Evolutionary conservation across 371 early-diverging fungal species (phyloP), one percentile per base, ranked within the genome.

Genomic region (Basidiobolus heterosporus): DNA sequence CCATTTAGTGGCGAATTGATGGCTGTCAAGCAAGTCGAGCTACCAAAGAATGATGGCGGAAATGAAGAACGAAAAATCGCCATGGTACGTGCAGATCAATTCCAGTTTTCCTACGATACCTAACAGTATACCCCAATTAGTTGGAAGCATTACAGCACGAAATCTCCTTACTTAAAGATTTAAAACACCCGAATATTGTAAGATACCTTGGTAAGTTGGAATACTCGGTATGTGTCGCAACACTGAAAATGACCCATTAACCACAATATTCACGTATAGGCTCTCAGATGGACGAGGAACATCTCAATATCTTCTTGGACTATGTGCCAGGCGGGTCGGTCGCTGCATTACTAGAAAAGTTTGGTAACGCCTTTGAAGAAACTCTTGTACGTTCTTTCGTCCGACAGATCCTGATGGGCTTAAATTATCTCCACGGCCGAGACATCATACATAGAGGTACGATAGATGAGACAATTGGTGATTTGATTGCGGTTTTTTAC

Each of bases 311-410:
- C 47, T 94, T 98, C 51, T 59, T 99, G 46, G 98, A 99, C 61
- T 99, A 98, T 62, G 92, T 98, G 14, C 85, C 95, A 17, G 98
- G 98, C 36, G 97, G 96, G 0, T 90, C 92, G 8, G 83, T 99
- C 22, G 78, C 88, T 0, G 81, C 88, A 7, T 61, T 90, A 19
- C 61, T 93, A 24, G 74, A 82, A 1, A 75, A 73, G 47, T 88
- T 80, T 62, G 95, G 95, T 7, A 30, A 30, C 9, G 76, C 78
- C 22, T 91, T 93, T 59, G 81, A 85, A 38, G 86, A 86, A 50
- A 65, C 73, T 2, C 59, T 97, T 23, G 82, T 87, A 13, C 74
- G 82, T 48, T 83, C 80, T 37, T 81, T 92, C 58, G 78, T 90
- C 6, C 64, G 75, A 44, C 99, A 99, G 67, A 85, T 96, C 19